Percentiles rank a stretch among this genome's conserved stretches.
Evolutionary conservation across 2,329 filamentous ascomycete species (phyloP).

Genomic region (Ustilaginoidea virens): DNA sequence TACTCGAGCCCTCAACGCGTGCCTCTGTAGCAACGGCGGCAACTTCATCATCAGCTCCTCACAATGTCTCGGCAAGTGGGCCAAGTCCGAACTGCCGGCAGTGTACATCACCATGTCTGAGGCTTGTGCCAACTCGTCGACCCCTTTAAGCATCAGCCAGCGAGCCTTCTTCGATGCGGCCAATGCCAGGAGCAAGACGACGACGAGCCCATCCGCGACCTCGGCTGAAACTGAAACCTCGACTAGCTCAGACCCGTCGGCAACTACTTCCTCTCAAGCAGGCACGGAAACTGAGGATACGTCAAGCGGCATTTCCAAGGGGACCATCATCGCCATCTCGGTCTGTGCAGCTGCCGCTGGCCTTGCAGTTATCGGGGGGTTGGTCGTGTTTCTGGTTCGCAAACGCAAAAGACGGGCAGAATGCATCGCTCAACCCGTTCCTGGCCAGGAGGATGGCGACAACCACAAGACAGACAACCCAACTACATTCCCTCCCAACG

Average conservation of each 20-base stretch:
- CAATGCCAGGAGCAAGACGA: background rate
- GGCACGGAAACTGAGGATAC: background rate
- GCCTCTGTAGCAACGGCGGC: conserved; percentile 32
- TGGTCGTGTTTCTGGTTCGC: conserved; percentile 13
- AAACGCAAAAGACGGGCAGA: conserved; percentile 11
- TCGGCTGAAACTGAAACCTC: conserved; percentile 2
- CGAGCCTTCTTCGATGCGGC: conserved; percentile 22
- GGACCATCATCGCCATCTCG: conserved; percentile 24
- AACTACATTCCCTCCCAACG: conserved; percentile 9
- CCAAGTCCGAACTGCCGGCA: conserved; percentile 18
- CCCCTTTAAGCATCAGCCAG: conserved; percentile 25
- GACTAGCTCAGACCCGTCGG: background rate
- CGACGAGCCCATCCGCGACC: conserved; percentile 20
- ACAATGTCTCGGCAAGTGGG: conserved; percentile 24
- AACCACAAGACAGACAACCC: conserved; percentile 6
- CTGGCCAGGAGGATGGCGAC: conserved; percentile 8
- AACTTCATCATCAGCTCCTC: conserved; percentile 33
- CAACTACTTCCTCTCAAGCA: background rate
- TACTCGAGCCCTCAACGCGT: conserved; percentile 26
- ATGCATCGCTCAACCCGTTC: conserved; percentile 17
- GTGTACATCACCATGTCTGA: conserved; percentile 28
- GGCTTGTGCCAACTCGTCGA: conserved; percentile 28
- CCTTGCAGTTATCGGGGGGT: conserved; percentile 10
- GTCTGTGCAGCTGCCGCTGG: conserved; percentile 19
- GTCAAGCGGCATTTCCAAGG: conserved; percentile 15